A percentile compares a stretch with the other conserved stretches of the same genome.
These are phyloP conservation scores for Eugenia klotzschiana DNA, from an alignment of 441 rosid species.

Conservation along the genomic window DNA sequence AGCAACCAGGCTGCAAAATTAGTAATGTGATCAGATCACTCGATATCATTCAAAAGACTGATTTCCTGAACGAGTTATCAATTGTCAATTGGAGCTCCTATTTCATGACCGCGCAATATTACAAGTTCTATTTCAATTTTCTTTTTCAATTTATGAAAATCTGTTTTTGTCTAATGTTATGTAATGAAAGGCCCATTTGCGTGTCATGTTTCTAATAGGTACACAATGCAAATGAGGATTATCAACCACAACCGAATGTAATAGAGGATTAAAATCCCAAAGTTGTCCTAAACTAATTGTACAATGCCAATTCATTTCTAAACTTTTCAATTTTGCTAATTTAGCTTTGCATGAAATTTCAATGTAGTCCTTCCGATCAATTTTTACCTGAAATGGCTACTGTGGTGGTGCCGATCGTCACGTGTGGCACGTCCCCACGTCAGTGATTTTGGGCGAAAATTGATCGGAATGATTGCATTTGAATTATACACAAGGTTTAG, in stretches of 20 bases:
- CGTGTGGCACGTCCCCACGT: no score
- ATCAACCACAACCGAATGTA: not conserved
- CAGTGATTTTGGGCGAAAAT: no score
- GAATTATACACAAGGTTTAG: no score
- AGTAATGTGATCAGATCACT: not conserved
- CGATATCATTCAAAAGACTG: not conserved
- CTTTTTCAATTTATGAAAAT: not conserved
- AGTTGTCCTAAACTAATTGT: no score
- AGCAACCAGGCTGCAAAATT: not conserved
- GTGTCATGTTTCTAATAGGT: not conserved
- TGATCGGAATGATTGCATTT: no score
- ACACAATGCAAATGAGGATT: not conserved
- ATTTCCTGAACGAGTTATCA: not conserved
- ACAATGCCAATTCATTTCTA: no score
- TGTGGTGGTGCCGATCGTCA: no score
- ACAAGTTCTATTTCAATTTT: not conserved
- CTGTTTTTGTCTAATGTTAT: no score
- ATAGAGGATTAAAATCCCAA: not conserved
- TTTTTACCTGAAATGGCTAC: no score
- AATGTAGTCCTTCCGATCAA: no score
- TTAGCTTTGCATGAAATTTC: no score
- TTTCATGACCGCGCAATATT: not conserved
- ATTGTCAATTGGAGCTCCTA: not conserved
- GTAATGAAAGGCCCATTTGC: not conserved
- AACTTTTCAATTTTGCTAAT: no score